A percentile compares a stretch with the other conserved stretches of the same genome.
Conservation (phyloP, 306 rosid species). For the Aeschynomene evenia region DNA sequence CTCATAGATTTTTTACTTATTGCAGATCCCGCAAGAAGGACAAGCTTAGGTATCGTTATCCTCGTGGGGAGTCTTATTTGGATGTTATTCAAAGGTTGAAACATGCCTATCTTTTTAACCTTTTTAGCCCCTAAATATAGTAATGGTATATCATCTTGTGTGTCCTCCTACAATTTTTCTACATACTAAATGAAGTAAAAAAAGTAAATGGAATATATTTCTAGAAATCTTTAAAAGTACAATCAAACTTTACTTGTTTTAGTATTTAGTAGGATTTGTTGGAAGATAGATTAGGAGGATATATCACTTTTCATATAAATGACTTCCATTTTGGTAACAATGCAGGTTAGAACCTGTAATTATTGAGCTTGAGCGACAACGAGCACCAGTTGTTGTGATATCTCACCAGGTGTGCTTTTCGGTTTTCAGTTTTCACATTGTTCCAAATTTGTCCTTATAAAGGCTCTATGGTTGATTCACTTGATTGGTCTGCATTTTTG, state of each 20-base stretch:
- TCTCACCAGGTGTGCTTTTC: constrained; percentile 72
- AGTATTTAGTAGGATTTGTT: no score
- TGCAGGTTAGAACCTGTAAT: constrained; percentile 98
- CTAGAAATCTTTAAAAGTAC: no score
- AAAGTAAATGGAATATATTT: no score
- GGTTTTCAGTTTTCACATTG: no score
- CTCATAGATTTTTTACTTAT: constrained; percentile 13
- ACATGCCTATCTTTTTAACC: constrained; percentile 1
- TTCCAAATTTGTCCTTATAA: constrained; percentile 1
- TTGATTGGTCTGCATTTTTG: constrained; percentile 17
- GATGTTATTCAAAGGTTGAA: constrained; percentile 95
- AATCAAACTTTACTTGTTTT: no score
- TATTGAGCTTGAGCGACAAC: constrained; percentile 95
- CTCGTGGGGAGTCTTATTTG: constrained; percentile 98
- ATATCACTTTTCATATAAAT: constrained; percentile 16
- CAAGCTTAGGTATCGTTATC: constrained; percentile 93
- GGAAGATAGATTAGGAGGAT: no score
- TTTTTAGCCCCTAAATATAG: constrained; percentile 8
- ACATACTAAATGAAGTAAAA: no score
- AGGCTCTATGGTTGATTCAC: background rate
- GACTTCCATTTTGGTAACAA: background rate
- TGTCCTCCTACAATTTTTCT: no score
- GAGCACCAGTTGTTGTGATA: constrained; percentile 98
- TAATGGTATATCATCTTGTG: no score
- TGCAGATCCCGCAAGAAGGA: constrained; percentile 88